Percentiles rank a stretch among this genome's conserved stretches.
Conservation (phyloP, 176 grass and related monocot species). For the Phyllostachys edulis region DNA sequence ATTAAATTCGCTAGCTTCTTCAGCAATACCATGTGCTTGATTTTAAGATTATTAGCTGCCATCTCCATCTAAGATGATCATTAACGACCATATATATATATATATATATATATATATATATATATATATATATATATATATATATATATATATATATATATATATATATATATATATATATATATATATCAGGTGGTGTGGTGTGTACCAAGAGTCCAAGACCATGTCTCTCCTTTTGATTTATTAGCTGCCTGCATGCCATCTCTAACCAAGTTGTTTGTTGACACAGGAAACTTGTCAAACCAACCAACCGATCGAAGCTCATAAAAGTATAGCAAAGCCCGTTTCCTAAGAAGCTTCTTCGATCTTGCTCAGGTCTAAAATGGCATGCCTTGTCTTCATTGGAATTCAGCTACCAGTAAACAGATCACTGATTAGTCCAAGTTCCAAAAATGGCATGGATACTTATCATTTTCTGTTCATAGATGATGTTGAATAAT, state of each 20-base stretch:
- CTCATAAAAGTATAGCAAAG: background rate
- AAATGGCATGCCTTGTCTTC: background rate
- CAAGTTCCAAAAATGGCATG: background rate
- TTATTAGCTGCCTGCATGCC: background rate
- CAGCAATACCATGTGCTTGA: background rate
- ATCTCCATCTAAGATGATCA: background rate
- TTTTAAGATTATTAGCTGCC: background rate
- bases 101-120: too few species aligned
- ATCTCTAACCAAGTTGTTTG: background rate
- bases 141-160: too few species aligned
- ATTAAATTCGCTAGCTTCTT: background rate
- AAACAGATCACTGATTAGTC: background rate
- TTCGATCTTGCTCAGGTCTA: constrained; percentile 4
- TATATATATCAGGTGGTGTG: background rate
- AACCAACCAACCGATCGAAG: background rate
- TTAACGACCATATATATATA: background rate
- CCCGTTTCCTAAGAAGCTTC: constrained; percentile 18
- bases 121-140: too few species aligned
- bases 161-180: too few species aligned
- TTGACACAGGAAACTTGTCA: background rate
- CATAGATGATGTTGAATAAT: background rate
- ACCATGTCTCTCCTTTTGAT: background rate
- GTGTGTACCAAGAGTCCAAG: background rate
- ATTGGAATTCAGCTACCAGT: background rate
- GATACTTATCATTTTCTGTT: background rate